phyloP scores from a whole-genome alignment of 2,329 filamentous ascomycete species.

The Nemania diffusa region DNA sequence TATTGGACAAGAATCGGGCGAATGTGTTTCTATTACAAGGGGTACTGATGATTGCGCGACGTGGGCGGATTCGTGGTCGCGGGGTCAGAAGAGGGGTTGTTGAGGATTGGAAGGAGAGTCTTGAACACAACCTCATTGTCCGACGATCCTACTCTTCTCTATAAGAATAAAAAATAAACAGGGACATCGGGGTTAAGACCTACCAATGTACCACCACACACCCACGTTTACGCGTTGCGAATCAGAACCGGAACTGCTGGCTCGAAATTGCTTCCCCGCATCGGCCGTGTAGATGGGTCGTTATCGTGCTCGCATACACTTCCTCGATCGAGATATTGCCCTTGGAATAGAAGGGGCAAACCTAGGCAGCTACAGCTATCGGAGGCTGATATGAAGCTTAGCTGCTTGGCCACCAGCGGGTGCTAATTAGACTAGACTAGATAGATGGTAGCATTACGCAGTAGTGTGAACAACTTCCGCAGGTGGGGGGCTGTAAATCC shows the following conservation, averaged over 20 bases:
- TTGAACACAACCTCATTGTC: constrained; percentile 28
- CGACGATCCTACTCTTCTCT: neutral
- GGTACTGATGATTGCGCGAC: neutral
- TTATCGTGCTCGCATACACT: constrained; percentile 25
- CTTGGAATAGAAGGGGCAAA: neutral
- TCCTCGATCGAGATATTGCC: constrained; percentile 24
- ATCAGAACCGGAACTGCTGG: constrained; percentile 9
- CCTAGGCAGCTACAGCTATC: neutral
- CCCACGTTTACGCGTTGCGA: constrained; percentile 15
- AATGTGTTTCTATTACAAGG: constrained; percentile 19
- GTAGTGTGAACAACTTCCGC: neutral
- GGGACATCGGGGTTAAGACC: neutral
- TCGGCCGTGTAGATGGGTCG: neutral
- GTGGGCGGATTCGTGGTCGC: neutral
- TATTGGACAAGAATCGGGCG: constrained; percentile 39
- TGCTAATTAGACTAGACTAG: neutral
- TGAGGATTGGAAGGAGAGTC: constrained; percentile 1
- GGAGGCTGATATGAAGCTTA: neutral
- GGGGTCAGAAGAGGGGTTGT: constrained; percentile 22
- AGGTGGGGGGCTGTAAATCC: neutral
- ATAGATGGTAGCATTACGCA: neutral
- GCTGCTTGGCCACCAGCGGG: neutral
- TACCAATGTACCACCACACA: neutral
- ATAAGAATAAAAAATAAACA: constrained; percentile 2
- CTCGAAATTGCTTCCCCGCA: constrained; percentile 21